Conservation (phyloP, 257 asterid species). For the Petrea volubilis region DNA sequence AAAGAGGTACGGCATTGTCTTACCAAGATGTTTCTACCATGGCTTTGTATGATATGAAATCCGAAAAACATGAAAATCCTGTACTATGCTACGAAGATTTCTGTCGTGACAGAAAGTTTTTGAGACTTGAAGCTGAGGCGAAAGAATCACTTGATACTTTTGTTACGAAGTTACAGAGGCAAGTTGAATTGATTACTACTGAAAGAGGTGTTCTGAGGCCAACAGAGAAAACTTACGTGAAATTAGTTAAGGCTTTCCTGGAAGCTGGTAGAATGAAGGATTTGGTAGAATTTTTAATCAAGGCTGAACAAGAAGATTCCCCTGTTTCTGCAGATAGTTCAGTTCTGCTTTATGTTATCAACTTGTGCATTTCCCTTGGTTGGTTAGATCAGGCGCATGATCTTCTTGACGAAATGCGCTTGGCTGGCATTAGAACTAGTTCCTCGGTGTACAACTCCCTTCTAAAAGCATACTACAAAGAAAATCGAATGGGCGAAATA, state of each 20-base stretch:
- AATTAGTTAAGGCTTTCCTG: slow-evolving; percentile 71
- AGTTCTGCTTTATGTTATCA: slow-evolving; percentile 56
- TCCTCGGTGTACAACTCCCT: slow-evolving; percentile 78
- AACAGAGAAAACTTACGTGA: slow-evolving; percentile 71
- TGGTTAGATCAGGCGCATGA: slow-evolving; percentile 87
- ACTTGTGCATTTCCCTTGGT: slow-evolving; percentile 83
- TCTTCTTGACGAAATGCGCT: slow-evolving; percentile 88
- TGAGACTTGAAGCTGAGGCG: slow-evolving; percentile 61
- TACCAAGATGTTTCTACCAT: slow-evolving; percentile 25
- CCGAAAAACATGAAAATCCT: slow-evolving; percentile 25
- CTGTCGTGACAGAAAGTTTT: slow-evolving; percentile 58
- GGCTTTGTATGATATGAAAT: slow-evolving; percentile 23
- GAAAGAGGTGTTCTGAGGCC: slow-evolving; percentile 88
- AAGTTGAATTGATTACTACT: slow-evolving; percentile 71
- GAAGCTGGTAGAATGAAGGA: slow-evolving; percentile 71
- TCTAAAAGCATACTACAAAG: slow-evolving; percentile 68
- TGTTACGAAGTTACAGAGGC: slow-evolving; percentile 58
- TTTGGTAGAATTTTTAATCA: slow-evolving; percentile 67
- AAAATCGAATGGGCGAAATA: slow-evolving; percentile 58
- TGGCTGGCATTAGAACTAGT: slow-evolving; percentile 73
- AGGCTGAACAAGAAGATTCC: slow-evolving; percentile 69
- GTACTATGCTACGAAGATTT: slow-evolving; percentile 48
- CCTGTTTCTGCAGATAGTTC: slow-evolving; percentile 72
- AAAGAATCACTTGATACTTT: slow-evolving; percentile 55
- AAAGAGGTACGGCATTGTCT: slow-evolving; percentile 19